Evolutionary conservation across 225 moss, liverwort and hornwort genomes (phyloP), one percentile per base, ranked within the genome.

Genomic region (Physcomitrium patens): DNA sequence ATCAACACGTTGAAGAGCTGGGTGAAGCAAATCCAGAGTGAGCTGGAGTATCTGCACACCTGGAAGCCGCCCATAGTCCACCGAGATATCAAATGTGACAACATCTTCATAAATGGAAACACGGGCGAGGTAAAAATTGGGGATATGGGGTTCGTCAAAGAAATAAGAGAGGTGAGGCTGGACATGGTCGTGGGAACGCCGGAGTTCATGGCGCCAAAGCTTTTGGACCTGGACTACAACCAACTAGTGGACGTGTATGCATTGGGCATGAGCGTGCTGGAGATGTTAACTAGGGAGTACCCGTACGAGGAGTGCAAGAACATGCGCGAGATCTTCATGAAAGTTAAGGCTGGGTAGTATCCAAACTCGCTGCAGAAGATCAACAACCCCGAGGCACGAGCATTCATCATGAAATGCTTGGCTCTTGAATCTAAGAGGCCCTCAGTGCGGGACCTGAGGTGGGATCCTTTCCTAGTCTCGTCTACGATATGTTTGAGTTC

Each of bases 141-240:
- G 52, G 50, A 51, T 7, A 8, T 59, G 4, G 15, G 49, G 0
- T 26, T 49, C 17, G 17, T 0, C 3, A 55, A 0, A 0, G 1
- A 1, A 0, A 51, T 59, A 10, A 0, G 23, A 0, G 23, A 17
- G 9, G 0, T 0, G 0, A 49, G 58, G 23, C 2, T 9, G 0
- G 1, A 23, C 0, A 13, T 0, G 0, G 0, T 17, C 23, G 0
- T 64, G 17, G 5, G 16, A 37, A 13, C 18, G 3, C 18, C 0
- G 0, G 0, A 22, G 5, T 71, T 47, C 17, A 10, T 48, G 0
- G 0, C 63, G 28, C 12, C 1, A 0, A 0, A 56, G 8, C 17
- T 37, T 7, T 7, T 5, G 17, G 9, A 12, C 0, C 3, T 7
- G 10, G 3, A 13, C n/a, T 48, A 58, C 9, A 1, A 58, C 0